These are phyloP conservation scores for Mrakia frigida DNA, from an alignment of 768 basidiomycete genomes.

Conservation along the genomic window DNA sequence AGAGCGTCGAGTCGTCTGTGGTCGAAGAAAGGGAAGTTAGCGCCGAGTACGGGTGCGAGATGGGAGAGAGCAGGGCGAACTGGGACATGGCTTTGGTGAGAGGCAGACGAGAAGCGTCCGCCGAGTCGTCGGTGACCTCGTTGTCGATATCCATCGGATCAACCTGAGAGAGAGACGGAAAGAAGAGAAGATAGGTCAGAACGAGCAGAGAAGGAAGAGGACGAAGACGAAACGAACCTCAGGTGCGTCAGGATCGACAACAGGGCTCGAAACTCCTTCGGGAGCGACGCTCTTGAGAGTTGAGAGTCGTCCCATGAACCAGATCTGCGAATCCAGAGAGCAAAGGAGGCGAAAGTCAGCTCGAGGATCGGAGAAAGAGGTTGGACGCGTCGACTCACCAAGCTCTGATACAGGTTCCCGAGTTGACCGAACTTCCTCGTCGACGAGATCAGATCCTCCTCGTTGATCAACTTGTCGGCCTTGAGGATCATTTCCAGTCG, in stretches of 20 bases:
- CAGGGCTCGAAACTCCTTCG: slow-evolving; percentile 42
- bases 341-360: not conserved
- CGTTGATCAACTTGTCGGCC: slow-evolving; percentile 53
- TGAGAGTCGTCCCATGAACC: slow-evolving; percentile 73
- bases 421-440: slow-evolving; percentile 66
- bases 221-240: not conserved
- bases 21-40: not conserved
- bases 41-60: slow-evolving; percentile 14
- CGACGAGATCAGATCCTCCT: slow-evolving; percentile 65
- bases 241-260: not conserved
- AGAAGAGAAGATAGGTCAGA: not conserved
- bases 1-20: slow-evolving; percentile 83
- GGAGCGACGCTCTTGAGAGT: slow-evolving; percentile 61
- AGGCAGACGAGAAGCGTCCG: slow-evolving; percentile 54
- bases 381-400: slow-evolving; percentile 54
- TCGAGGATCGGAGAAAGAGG: not conserved
- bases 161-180: not conserved
- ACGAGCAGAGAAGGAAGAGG: not conserved
- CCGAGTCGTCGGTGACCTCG: not conserved
- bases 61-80: slow-evolving; percentile 50
- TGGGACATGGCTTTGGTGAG: slow-evolving; percentile 82
- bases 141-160: not conserved
- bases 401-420: slow-evolving; percentile 74
- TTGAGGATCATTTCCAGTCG: slow-evolving; percentile 68
- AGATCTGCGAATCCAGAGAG: slow-evolving; percentile 53